Evolutionary conservation across 2,329 filamentous ascomycete species (phyloP), one percentile per base, ranked within the genome.

Genomic region (Penicillium sp.): DNA sequence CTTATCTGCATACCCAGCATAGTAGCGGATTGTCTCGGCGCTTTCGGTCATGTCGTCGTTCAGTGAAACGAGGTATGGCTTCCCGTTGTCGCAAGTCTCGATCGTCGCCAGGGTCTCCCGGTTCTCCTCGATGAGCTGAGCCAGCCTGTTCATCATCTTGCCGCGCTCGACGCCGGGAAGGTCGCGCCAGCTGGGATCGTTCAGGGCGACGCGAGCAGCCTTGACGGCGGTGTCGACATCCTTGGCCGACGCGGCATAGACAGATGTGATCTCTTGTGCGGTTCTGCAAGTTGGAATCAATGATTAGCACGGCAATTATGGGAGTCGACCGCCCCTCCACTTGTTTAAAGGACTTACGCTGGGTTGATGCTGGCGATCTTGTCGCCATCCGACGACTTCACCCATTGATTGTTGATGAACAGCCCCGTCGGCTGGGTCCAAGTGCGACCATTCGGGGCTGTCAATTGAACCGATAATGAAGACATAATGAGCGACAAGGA

Each of bases 1-100:
- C 81, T 94, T 94, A 75, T 94, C 87, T 56, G 86, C 85, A 79
- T 84, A 93, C 44, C 87, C 87, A 59, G 76, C 86, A 56, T 88
- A 89, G 36, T 57, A 57, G 9, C 54, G 54, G 9, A 57, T 51
- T 10, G 53, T 55, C 32, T 56, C 53, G 7, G 49, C 49, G 5
- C 49, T 53, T 40, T 56, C 53, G 10, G 49, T 54, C 18, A 54
- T 36, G 19, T 54, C 53, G 8, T 54, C 51, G 25, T 56, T 50
- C 17, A 51, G 43, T 4, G 53, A 53, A 28, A 54, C 47, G 1
- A 44, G 48, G 30, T 54, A 56, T 2, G 53, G 51, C 42, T 89
- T 87, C 50, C 83, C 85, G 52, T 86, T 88, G 63, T 89, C 84
- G 71, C 84, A 80, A 0, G 83, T 82, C 66, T 90, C 84, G 31